Base-by-base conservation (phyloP, 1,139 yeast genomes). In the Blastobotrys niveus region DNA sequence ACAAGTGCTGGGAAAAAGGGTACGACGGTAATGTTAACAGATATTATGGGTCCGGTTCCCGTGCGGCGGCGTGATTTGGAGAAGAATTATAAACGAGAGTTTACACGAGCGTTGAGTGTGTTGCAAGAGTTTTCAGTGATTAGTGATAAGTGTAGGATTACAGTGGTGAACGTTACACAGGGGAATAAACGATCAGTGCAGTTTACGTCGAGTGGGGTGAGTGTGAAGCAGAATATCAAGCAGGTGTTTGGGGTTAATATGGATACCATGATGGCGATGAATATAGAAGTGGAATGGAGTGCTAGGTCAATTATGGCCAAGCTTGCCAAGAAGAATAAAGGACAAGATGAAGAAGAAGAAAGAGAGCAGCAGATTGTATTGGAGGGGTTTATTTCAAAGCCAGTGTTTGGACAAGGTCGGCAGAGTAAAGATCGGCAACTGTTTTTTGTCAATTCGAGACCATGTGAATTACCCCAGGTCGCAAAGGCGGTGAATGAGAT, bases 331-430 rank as follows among this genome's bases (percentile, higher is more conserved):
- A 7, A 12, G 18, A 36, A 24, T 24, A 26, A 8, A 5, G 32
- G 20, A 4, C 8, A 31, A 22, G 37, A 30, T 17, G 40, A 40
- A 17, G 47, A 35, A 19, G 45, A 43, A 18, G 17, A 45, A 25
- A 27, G 47, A 34, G 30, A 34, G 26, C 12, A 35, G 35, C 26
- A 32, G 24, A 42, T 40, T 8, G 21, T 42, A 34, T 34, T 48
- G n/a, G 38, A 54, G 3, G 98, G 98, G 0, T 72, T 64, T 49
- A 72, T 89, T 2, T 87, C 96, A 0, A 76, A 79, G 50, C 78
- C 81, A 36, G 80, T 91, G 0, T 81, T 82, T 63, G 96, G 96
- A 0, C 72, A 79, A 58, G 87, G 88, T 0, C 67, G 95, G 33
- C 70, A 79, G 8, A 65, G 82, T 1, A 68, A 74, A 18, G 96